Evolutionary conservation across 2,329 filamentous ascomycete genomes (phyloP), one percentile per base, ranked within the genome.

Genomic region (Ophiocordyceps australis): DNA sequence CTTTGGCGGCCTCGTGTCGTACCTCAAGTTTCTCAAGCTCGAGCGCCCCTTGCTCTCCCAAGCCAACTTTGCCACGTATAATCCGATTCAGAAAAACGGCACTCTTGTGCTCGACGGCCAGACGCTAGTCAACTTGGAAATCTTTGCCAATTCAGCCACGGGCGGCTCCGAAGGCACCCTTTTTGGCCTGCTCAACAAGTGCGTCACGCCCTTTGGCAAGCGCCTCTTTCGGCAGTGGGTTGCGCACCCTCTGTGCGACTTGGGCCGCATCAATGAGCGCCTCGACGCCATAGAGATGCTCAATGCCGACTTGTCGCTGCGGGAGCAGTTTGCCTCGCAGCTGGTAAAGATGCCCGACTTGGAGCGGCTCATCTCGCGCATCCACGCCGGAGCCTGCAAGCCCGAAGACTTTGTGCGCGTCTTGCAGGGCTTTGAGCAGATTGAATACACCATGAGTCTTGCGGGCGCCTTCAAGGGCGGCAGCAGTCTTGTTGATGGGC

Each of bases 211-310:
- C 0, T 98, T 98, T 43, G 89, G 89, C 30, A 98, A 98, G 54
- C 77, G 89, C 9, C 71, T 93, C 47, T 83, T 98, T 48, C 77
- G 85, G 28, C 83, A 93, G 47, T 98, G 89, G 89, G 77, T 98
- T 3, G 95, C 86, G 41, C 89, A 98, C 48, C 89, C 89, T 3
- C 60, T 98, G 10, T 82, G 83, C 45, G 78, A 93, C 49, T 74
- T 80, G 5, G 55, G 62, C 20, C 83, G 78, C 43, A 94, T 98
- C 56, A 93, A 95, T 40, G 83, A 91, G 35, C 72, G 89, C 5
- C 59, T 98, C 9, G 85, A 98, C 52, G 89, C 89, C 5, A 83
- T 98, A 5, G 89, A 95, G 41, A 74, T 86, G 41, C 59, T 98
- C 22, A 94, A 94, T 38, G 74, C 77, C 1, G 82, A 95, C 43